Evolutionary conservation across 164 flowering plant genomes (phyloP).

Genomic region (Magnolia kwangsiensis): DNA sequence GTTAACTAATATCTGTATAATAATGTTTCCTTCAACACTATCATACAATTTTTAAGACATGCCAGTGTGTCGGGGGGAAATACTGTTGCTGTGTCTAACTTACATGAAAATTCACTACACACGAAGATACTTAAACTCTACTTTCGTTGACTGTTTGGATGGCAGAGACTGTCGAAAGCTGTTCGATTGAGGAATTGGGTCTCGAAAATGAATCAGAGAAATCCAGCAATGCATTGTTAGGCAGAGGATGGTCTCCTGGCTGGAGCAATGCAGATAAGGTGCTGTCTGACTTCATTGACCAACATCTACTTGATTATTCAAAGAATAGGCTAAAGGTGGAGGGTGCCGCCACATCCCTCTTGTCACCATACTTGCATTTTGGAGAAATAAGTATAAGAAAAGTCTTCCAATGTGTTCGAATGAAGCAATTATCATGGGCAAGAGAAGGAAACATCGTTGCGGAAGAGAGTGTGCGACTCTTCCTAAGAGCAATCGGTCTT

Average conservation of each 20-base stretch:
- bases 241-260: conserved; percentile 90
- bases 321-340: conserved; percentile 51
- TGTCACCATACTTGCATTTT: conserved; percentile 87
- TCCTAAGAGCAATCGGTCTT: conserved; percentile 72
- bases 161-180: conserved; percentile 44
- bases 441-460: conserved; percentile 51
- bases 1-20: background rate
- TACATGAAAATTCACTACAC: background rate
- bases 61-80: background rate
- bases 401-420: conserved; percentile 52
- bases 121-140: background rate
- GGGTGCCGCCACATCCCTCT: conserved; percentile 60
- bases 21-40: background rate
- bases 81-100: background rate
- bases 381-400: conserved; percentile 82
- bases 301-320: conserved; percentile 55
- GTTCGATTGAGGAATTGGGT: conserved; percentile 71
- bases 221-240: conserved; percentile 79
- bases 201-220: conserved; percentile 84
- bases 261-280: conserved; percentile 83
- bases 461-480: conserved; percentile 54
- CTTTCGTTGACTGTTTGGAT: conserved; percentile 11
- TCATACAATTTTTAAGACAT: background rate
- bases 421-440: conserved; percentile 69
- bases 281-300: conserved; percentile 53